These are phyloP conservation scores for Ceratobasidium theobromae DNA, from an alignment of 1,284 basidiomycete species.

Conservation along the genomic window DNA sequence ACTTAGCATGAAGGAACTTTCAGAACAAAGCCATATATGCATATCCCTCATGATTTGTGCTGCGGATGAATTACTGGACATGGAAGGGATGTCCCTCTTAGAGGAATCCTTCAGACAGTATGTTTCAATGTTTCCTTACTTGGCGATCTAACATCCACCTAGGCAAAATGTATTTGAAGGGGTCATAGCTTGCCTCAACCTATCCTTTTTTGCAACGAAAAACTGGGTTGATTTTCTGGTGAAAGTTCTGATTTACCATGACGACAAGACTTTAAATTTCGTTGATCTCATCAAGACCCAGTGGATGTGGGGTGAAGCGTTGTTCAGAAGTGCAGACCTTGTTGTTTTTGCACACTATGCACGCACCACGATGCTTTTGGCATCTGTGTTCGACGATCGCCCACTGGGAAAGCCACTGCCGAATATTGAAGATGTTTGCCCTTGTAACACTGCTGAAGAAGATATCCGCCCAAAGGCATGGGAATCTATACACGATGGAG, in stretches of 20 bases:
- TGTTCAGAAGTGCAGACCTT: neutral
- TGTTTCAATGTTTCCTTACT: neutral
- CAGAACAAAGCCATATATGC: neutral
- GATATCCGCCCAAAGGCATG: neutral
- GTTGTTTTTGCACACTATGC: neutral
- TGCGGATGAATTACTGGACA: neutral
- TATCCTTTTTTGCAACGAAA: no score
- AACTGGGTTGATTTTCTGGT: no score
- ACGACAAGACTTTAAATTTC: no score
- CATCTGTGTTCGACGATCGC: neutral
- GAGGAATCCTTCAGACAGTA: neutral
- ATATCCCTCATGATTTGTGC: neutral
- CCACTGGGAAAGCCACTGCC: slow-evolving; percentile 3
- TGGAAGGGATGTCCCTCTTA: neutral
- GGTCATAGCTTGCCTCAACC: no score
- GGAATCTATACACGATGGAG: neutral
- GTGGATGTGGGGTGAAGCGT: neutral
- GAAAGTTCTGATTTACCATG: no score
- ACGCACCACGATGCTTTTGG: neutral
- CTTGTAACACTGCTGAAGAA: neutral
- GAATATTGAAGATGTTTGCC: neutral
- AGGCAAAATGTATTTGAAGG: no score
- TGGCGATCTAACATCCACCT: neutral
- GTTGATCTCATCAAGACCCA: neutral
- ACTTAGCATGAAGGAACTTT: neutral